Conservation (phyloP, 306 rosid species). For the Vigna hirtella region DNA sequence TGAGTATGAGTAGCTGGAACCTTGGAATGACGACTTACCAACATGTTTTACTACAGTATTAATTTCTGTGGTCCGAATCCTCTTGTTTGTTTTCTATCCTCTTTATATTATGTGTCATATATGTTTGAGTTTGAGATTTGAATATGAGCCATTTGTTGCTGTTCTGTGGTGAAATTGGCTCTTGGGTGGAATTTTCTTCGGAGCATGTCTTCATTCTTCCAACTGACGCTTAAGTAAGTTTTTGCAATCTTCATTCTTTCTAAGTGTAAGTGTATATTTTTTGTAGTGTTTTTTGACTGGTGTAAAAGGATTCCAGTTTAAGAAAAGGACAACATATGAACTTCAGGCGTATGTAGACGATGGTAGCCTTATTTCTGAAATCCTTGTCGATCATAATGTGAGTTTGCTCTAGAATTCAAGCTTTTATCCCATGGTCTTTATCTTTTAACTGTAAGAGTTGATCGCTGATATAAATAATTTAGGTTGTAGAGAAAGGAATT, state of each 20-base stretch:
- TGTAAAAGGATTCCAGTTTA: constrained; percentile 84
- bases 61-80: constrained; percentile 24
- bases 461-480: constrained; percentile 36
- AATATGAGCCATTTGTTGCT: constrained; percentile 10
- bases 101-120: constrained; percentile 23
- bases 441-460: constrained; percentile 27
- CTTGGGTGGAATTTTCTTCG: constrained; percentile 16
- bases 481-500: constrained; percentile 79
- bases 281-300: constrained; percentile 91
- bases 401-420: constrained; percentile 46
- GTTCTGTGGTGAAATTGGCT: constrained; percentile 1
- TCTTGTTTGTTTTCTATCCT: not conserved
- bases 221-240: not conserved
- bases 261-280: constrained; percentile 40
- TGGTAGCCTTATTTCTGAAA: constrained; percentile 89
- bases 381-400: constrained; percentile 77
- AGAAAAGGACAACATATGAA: constrained; percentile 64
- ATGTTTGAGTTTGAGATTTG: not conserved
- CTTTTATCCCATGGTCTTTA: constrained; percentile 30
- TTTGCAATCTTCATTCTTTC: constrained; percentile 35
- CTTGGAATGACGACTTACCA: constrained; percentile 18
- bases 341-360: constrained; percentile 87
- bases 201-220: constrained; percentile 7
- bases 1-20: constrained; percentile 6
- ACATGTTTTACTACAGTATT: constrained; percentile 1